Conservation (phyloP, 2,329 filamentous ascomycete species). For the Neonectria magnoliae region DNA sequence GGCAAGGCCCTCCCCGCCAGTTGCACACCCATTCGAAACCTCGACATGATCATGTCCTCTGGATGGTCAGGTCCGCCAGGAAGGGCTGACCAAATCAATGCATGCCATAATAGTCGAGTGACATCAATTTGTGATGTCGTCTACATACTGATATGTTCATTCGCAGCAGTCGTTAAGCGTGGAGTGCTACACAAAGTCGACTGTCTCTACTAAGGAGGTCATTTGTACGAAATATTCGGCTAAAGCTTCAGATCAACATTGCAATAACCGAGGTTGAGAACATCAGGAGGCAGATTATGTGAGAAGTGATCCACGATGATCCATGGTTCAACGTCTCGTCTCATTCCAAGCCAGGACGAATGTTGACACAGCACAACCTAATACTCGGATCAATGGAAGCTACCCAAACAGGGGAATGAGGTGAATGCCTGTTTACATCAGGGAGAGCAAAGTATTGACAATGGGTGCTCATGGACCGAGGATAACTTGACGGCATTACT, state of each 20-base stretch:
- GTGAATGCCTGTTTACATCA: constrained; percentile 12
- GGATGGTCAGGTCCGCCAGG: not conserved
- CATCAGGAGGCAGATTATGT: not conserved
- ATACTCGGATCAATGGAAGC: constrained; percentile 36
- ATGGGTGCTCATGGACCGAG: constrained; percentile 29
- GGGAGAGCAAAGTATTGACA: constrained; percentile 12
- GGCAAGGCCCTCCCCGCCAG: constrained; percentile 16
- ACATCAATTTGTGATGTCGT: not conserved
- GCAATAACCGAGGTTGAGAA: constrained; percentile 30
- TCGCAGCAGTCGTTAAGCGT: not conserved
- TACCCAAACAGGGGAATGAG: constrained; percentile 26
- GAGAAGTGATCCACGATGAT: constrained; percentile 20
- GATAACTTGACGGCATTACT: constrained; percentile 27
- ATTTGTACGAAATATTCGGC: constrained; percentile 16
- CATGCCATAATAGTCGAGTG: not conserved
- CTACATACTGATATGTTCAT: not conserved
- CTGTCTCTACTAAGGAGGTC: not conserved
- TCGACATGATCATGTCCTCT: not conserved
- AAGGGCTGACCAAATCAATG: not conserved
- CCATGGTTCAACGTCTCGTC: constrained; percentile 16
- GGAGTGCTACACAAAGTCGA: not conserved
- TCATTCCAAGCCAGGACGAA: constrained; percentile 17
- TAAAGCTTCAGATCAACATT: not conserved
- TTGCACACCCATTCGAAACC: not conserved
- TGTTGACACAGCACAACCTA: constrained; percentile 14